phyloP scores from a whole-genome alignment of 257 asterid species.

The Pogostemon cablin region DNA sequence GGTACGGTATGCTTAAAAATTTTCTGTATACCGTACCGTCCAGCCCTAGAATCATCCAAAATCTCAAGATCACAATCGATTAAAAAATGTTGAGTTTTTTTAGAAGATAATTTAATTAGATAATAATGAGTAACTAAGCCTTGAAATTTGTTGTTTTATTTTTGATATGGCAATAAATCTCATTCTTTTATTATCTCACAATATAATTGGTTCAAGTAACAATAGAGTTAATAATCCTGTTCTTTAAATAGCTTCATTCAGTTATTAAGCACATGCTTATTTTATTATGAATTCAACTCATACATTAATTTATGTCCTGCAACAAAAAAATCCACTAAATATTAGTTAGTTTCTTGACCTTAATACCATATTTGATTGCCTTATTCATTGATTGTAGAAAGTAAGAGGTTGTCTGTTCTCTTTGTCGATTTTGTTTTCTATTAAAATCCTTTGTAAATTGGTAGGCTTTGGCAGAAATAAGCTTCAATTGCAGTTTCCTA shows the following conservation, averaged over 20 bases:
- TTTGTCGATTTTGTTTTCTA: constrained; percentile 12
- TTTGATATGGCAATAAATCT: too few relatives aligned
- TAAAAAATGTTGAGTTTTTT: too few relatives aligned
- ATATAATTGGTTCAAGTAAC: too few relatives aligned
- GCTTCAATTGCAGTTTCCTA: background rate
- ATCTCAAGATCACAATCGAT: too few relatives aligned
- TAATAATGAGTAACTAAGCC: too few relatives aligned
- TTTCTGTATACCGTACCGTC: too few relatives aligned
- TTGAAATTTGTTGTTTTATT: too few relatives aligned
- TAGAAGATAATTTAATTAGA: too few relatives aligned
- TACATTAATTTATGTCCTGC: background rate
- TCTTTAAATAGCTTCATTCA: background rate
- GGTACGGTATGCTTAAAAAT: too few relatives aligned
- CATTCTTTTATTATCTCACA: too few relatives aligned
- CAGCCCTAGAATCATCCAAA: too few relatives aligned
- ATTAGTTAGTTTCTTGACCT: background rate
- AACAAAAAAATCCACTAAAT: background rate
- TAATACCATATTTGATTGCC: background rate
- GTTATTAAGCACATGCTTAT: too few relatives aligned
- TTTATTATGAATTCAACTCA: background rate
- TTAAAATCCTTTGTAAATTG: background rate
- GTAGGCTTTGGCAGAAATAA: background rate
- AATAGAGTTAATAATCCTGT: background rate
- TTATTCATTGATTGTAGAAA: background rate
- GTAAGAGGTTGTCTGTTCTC: background rate